These are phyloP conservation scores for Penicillium pancosmium DNA, from an alignment of 495 filamentous ascomycete species.

Conservation along the genomic window DNA sequence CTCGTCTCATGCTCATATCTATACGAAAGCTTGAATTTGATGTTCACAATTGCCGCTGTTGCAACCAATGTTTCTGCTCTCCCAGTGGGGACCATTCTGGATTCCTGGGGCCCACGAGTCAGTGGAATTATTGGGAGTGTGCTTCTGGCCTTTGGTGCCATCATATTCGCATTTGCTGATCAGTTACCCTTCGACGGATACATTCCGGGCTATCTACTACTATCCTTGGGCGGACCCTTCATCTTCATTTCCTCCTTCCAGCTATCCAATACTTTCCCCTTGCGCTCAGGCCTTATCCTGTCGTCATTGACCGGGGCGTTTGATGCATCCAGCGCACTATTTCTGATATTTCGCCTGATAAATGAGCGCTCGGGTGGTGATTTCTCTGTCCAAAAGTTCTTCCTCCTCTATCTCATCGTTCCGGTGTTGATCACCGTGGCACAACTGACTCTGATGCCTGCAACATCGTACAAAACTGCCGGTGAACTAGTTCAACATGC, in stretches of 20 bases:
- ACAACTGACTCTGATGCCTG: conserved; percentile 78
- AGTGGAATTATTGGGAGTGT: conserved; percentile 72
- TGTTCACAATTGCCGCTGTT: conserved; percentile 78
- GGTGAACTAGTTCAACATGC: conserved; percentile 78
- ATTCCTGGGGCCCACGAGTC: conserved; percentile 78
- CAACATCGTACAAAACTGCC: conserved; percentile 82
- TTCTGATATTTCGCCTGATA: conserved; percentile 79
- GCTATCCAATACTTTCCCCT: conserved; percentile 87
- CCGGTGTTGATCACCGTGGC: conserved; percentile 68
- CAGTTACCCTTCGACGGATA: conserved; percentile 70
- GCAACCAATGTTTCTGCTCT: conserved; percentile 69
- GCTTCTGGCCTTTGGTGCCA: conserved; percentile 68
- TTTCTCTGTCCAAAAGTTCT: conserved; percentile 72
- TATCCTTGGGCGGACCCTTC: conserved; percentile 86
- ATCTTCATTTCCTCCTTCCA: conserved; percentile 91
- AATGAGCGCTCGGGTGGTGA: conserved; percentile 63
- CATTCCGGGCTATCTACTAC: conserved; percentile 76
- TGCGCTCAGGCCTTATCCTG: conserved; percentile 81
- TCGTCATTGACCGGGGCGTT: conserved; percentile 88
- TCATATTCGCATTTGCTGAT: conserved; percentile 70
- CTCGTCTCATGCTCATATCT: conserved; percentile 6
- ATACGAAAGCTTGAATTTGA: conserved; percentile 67
- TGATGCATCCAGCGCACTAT: conserved; percentile 85
- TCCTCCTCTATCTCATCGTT: conserved; percentile 74
- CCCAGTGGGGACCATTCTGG: conserved; percentile 79